Base-by-base conservation (phyloP, 2,329 filamentous ascomycete species). In the Paracoccidioides lutzii region DNA sequence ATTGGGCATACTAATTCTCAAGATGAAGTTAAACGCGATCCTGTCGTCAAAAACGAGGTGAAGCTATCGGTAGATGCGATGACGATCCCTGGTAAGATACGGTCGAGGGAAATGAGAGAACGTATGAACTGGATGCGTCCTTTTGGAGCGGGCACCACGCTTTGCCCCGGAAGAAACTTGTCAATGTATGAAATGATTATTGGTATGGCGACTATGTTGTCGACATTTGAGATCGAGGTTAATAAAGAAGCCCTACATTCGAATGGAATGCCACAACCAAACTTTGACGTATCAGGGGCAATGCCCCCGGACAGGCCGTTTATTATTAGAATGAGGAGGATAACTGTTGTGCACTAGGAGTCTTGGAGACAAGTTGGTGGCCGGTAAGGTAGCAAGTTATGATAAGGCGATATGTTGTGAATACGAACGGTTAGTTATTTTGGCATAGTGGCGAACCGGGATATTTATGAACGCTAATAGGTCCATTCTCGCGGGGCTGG, bases 141-240 rank as follows among this genome's bases (percentile, higher is more conserved):
- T 12, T 59, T 59, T 54, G 58, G 58, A 32, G 58, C 53, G 2
- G 58, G 58, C 14, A 40, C 28, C 15, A 33, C 53, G 38, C 45
- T 54, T 32, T 59, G 58, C 35, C 58, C 58, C 44, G 58, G 58
- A 40, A 57, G 58, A 15, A 43, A 58, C 35, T 53, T 58, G 28
- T 56, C 56, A 9, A 32, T 59, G 35, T 53, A 54, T 12, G 55
- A 59, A 37, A 53, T 52, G 4, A 30, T 59, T 10, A 51, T 40
- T 38, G 43, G 35, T 4, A 32, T 58, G 56, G 53, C 50, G 8
- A 52, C 43, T 7, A 22, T 59, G 33, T 42, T 59, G 8, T 51
- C 54, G 32, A 52, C 46, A 38, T 58, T 58, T 33, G 58, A 59
- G 15, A 58, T 59, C 12, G 58, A 59, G 30, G 51, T 59, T 33